phyloP scores from a whole-genome alignment of 306 rosid species.

The Carpinus fangiana region DNA sequence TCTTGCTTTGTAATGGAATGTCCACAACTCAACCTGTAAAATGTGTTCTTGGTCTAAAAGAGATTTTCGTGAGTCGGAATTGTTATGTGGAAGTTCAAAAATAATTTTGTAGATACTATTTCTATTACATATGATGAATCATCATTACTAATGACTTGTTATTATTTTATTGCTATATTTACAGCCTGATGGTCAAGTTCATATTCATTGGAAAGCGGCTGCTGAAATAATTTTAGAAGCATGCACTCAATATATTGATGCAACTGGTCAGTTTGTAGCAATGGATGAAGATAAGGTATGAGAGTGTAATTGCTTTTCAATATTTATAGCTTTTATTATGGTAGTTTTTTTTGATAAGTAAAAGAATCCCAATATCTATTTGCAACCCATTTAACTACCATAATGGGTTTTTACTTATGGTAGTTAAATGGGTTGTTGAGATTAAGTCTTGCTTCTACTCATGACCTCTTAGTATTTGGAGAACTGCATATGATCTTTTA shows the following conservation, averaged over 20 bases:
- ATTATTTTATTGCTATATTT: conserved; percentile 6
- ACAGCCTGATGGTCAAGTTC: conserved; percentile 63
- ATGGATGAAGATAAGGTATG: conserved; percentile 76
- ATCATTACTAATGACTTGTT: conserved; percentile 16
- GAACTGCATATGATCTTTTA: too few relatives aligned
- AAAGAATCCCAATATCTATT: too few relatives aligned
- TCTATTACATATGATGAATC: conserved; percentile 14
- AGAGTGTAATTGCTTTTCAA: conserved; percentile 16
- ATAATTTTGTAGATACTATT: not conserved
- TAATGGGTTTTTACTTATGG: too few relatives aligned
- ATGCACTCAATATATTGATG: conserved; percentile 56
- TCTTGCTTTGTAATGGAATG: not conserved
- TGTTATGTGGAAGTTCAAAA: not conserved
- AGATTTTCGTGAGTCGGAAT: not conserved
- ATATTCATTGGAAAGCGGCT: conserved; percentile 96
- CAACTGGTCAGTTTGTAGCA: conserved; percentile 33
- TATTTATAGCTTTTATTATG: not conserved
- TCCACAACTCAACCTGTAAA: not conserved
- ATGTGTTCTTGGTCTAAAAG: not conserved
- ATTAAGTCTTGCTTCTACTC: too few relatives aligned
- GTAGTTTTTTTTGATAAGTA: too few relatives aligned
- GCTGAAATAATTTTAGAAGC: conserved; percentile 75
- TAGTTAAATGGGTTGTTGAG: not conserved
- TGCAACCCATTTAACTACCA: too few relatives aligned
- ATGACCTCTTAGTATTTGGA: too few relatives aligned